A percentile compares a stretch with the other conserved stretches of the same genome.
phyloP scores from a whole-genome alignment of 371 early-diverging fungal genomes.

The Mucor racemosus region DNA sequence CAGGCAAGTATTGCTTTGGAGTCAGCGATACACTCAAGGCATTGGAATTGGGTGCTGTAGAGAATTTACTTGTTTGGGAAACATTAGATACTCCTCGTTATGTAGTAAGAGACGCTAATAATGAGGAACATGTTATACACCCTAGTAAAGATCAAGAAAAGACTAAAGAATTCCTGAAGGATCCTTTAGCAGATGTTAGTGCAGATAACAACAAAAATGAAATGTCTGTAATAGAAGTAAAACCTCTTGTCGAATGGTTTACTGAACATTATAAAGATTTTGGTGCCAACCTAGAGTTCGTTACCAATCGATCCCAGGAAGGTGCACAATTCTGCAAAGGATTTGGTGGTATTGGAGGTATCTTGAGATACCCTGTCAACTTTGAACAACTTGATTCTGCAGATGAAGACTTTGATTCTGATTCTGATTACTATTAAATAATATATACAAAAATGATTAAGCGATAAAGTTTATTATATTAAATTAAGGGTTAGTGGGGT shows the following conservation, averaged over 20 bases:
- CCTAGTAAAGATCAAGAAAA: slow-evolving; percentile 87
- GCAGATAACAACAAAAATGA: slow-evolving; percentile 45
- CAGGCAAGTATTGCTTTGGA: slow-evolving; percentile 99
- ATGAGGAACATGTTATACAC: slow-evolving; percentile 73
- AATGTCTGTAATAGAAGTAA: slow-evolving; percentile 91
- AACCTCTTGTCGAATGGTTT: slow-evolving; percentile 96
- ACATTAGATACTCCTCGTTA: slow-evolving; percentile 82
- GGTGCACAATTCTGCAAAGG: slow-evolving; percentile 99
- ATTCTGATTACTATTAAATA: slow-evolving; percentile 26
- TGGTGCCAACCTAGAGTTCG: slow-evolving; percentile 92
- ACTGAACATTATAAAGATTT: slow-evolving; percentile 98
- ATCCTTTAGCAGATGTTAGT: slow-evolving; percentile 48
- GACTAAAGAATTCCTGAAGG: slow-evolving; percentile 62
- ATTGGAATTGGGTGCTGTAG: slow-evolving; percentile 92
- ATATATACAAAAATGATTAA: not conserved
- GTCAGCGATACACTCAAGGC: slow-evolving; percentile 96
- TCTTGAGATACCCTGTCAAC: slow-evolving; percentile 95
- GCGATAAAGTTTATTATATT: too few species aligned
- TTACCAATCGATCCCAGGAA: slow-evolving; percentile 98
- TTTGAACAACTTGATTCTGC: slow-evolving; percentile 63
- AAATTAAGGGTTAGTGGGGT: not conserved
- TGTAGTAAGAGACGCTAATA: slow-evolving; percentile 75
- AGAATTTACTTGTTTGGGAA: slow-evolving; percentile 98
- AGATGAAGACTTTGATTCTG: slow-evolving; percentile 49
- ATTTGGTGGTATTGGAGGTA: slow-evolving; percentile 99